Evolutionary conservation across 1,284 basidiomycete species (phyloP).

Genomic region (Cryptococcus sp.): DNA sequence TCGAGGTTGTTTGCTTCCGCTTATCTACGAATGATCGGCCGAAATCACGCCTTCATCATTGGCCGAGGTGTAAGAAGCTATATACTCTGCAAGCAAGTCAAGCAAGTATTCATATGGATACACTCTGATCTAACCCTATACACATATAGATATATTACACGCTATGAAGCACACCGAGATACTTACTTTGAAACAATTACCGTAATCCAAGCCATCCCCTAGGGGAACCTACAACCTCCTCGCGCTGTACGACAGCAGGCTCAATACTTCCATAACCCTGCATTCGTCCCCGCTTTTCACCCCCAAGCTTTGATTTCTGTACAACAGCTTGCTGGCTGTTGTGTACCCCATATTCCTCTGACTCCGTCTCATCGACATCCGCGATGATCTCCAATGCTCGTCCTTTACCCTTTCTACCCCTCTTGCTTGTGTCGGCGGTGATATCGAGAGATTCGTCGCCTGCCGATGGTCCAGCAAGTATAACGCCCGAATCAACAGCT

Average conservation of each 20-base stretch:
- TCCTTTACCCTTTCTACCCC: slow-evolving; percentile 23
- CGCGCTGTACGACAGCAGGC: not conserved
- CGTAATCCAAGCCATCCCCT: too few relatives aligned
- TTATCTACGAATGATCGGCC: too few relatives aligned
- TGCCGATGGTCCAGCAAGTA: slow-evolving; percentile 28
- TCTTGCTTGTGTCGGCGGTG: slow-evolving; percentile 2
- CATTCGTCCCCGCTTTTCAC: not conserved
- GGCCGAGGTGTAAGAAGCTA: too few relatives aligned
- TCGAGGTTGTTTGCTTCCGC: too few relatives aligned
- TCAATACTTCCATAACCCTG: not conserved
- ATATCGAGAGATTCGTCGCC: slow-evolving; percentile 24
- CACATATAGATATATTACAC: too few relatives aligned
- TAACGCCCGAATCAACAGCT: slow-evolving; percentile 39
- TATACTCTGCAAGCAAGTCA: too few relatives aligned
- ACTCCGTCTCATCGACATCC: slow-evolving; percentile 20
- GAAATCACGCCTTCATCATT: too few relatives aligned
- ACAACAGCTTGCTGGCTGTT: not conserved
- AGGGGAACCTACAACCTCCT: too few relatives aligned
- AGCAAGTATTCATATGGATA: too few relatives aligned
- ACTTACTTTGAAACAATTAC: too few relatives aligned
- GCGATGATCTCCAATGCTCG: slow-evolving; percentile 26
- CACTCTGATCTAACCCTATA: too few relatives aligned
- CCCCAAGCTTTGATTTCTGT: not conserved
- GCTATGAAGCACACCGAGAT: too few relatives aligned
- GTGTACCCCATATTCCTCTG: slow-evolving; percentile 6